These are phyloP conservation scores for Rhinocladiella similis DNA, from an alignment of 2,329 filamentous ascomycete genomes.

Conservation along the genomic window DNA sequence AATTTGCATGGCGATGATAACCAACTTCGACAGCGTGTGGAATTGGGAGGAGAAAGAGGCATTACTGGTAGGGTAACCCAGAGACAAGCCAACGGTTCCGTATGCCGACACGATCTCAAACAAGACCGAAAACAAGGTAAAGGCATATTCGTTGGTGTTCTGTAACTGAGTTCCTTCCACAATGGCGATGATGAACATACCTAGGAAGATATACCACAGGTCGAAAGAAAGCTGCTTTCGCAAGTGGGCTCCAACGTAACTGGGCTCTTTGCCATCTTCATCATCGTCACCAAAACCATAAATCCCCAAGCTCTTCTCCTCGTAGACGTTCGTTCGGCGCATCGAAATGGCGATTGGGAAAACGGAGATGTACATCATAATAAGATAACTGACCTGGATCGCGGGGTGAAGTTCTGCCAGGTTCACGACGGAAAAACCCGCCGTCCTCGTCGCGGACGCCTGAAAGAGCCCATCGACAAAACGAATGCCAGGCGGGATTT, in stretches of 20 bases:
- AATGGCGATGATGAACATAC: constrained; percentile 89
- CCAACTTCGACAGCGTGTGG: constrained; percentile 64
- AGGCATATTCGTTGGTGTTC: constrained; percentile 56
- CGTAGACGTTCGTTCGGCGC: constrained; percentile 61
- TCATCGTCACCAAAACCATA: constrained; percentile 68
- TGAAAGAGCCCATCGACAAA: constrained; percentile 89
- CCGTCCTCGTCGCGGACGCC: constrained; percentile 83
- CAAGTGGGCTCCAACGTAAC: constrained; percentile 88
- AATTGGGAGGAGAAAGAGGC: constrained; percentile 84
- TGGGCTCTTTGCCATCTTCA: constrained; percentile 62
- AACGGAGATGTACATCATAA: constrained; percentile 67
- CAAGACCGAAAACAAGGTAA: constrained; percentile 68
- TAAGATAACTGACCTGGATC: constrained; percentile 68
- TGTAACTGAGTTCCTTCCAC: constrained; percentile 75
- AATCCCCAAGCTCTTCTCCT: constrained; percentile 62
- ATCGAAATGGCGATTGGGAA: constrained; percentile 64
- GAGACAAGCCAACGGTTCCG: constrained; percentile 86
- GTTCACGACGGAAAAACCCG: constrained; percentile 82
- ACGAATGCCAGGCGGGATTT: constrained; percentile 69
- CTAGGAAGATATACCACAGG: constrained; percentile 93
- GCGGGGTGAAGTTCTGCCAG: constrained; percentile 79
- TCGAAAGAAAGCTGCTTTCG: constrained; percentile 94
- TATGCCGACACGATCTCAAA: constrained; percentile 91
- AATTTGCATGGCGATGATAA: constrained; percentile 67
- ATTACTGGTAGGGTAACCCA: constrained; percentile 76